phyloP scores from a whole-genome alignment of 768 basidiomycete species.

The Leucosporidium yakuticum region DNA sequence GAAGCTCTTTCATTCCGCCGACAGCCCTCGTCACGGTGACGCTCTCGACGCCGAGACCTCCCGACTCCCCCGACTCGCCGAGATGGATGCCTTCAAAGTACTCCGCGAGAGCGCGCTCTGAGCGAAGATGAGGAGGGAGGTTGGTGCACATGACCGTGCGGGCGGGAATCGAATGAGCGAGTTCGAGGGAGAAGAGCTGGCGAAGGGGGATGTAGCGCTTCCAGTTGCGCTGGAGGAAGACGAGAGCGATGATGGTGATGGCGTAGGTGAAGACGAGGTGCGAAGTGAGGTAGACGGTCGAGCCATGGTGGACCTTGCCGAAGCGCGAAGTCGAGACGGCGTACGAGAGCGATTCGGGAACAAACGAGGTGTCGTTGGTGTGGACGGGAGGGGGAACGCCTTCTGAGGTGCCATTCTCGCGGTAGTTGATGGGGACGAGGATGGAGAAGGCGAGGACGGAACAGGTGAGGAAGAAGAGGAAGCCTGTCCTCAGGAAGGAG shows the following conservation, averaged over 20 bases:
- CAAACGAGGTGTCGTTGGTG: constrained; percentile 12
- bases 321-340: constrained; percentile 51
- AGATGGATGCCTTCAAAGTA: constrained; percentile 88
- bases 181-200: constrained; percentile 87
- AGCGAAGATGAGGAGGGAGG: constrained; percentile 75
- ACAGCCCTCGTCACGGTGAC: constrained; percentile 83
- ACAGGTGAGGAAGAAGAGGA: constrained; percentile 80
- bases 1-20: constrained; percentile 59
- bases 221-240: constrained; percentile 83
- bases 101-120: constrained; percentile 77
- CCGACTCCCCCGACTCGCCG: background rate
- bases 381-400: constrained; percentile 38
- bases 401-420: constrained; percentile 58
- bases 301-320: constrained; percentile 48
- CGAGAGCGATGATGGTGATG: constrained; percentile 79
- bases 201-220: constrained; percentile 78
- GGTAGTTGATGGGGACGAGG: constrained; percentile 94
- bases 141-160: constrained; percentile 83
- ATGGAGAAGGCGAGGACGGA: constrained; percentile 72
- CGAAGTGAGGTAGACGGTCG: constrained; percentile 55
- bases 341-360: constrained; percentile 8
- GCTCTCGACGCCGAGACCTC: constrained; percentile 65
- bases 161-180: constrained; percentile 89
- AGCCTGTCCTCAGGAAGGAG: constrained; percentile 91
- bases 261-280: constrained; percentile 91